phyloP scores from a whole-genome alignment of 2,329 filamentous ascomycete genomes.

The Talaromyces sp. region DNA sequence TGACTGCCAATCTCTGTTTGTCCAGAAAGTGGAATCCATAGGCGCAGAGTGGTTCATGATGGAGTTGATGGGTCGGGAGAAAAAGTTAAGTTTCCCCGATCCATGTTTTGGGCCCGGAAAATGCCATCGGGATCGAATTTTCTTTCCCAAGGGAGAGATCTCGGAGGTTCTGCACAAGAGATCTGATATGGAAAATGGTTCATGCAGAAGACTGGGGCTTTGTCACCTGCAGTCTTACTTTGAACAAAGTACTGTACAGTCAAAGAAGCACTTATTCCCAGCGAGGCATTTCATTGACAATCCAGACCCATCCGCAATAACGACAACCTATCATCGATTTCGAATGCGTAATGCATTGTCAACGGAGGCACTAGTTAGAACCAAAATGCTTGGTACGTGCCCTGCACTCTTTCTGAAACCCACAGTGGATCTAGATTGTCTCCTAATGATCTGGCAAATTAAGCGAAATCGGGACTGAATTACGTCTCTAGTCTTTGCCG shows the following conservation, averaged over 20 bases:
- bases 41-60: not conserved
- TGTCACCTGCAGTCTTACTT: too few relatives aligned
- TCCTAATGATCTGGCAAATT: not conserved
- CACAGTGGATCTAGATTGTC: not conserved
- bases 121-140: not conserved
- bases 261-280: not conserved
- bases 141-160: too few relatives aligned
- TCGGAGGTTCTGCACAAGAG: too few relatives aligned
- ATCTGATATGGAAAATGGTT: not conserved
- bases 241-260: too few relatives aligned
- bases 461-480: not conserved
- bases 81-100: not conserved
- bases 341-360: not conserved
- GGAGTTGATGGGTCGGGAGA: not conserved
- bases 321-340: slow-evolving; percentile 3
- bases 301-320: not conserved
- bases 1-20: slow-evolving; percentile 2
- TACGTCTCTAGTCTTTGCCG: not conserved
- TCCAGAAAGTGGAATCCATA: not conserved
- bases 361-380: not conserved
- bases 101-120: not conserved
- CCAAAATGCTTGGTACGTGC: not conserved
- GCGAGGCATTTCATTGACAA: not conserved
- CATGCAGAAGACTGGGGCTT: too few relatives aligned
- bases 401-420: not conserved